A percentile compares a stretch with the other conserved stretches of the same genome.
phyloP scores from a whole-genome alignment of 2,329 filamentous ascomycete species.

The Sphaceloma murrayae region DNA sequence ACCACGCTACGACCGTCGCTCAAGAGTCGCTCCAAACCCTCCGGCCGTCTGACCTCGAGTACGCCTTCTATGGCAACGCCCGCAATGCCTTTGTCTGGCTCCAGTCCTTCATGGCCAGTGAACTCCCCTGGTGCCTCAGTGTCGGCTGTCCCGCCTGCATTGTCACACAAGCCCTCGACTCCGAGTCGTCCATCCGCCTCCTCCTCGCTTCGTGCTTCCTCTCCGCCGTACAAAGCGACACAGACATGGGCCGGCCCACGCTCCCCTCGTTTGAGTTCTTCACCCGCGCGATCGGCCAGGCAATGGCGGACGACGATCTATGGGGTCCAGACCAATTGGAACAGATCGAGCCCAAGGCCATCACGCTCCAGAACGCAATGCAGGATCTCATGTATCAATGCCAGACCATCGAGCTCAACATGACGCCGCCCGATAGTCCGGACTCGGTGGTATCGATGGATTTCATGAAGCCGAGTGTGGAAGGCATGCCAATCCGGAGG shows the following conservation, averaged over 20 bases:
- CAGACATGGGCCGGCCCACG: constrained; percentile 28
- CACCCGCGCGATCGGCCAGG: constrained; percentile 34
- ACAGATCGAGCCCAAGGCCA: constrained; percentile 36
- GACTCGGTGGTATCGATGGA: constrained; percentile 15
- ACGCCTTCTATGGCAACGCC: constrained; percentile 48
- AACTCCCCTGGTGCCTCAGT: constrained; percentile 47
- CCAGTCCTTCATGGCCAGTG: constrained; percentile 50
- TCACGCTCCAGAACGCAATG: constrained; percentile 35
- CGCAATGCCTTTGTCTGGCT: constrained; percentile 50
- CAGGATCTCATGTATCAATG: constrained; percentile 40
- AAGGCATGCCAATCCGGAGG: constrained; percentile 30
- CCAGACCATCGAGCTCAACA: constrained; percentile 30
- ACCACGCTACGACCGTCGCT: constrained; percentile 45
- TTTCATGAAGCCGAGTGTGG: constrained; percentile 17
- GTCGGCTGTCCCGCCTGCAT: constrained; percentile 46
- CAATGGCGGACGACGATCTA: constrained; percentile 35
- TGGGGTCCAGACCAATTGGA: constrained; percentile 37
- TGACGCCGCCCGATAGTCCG: constrained; percentile 19
- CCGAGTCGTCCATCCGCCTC: constrained; percentile 39
- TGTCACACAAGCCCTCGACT: constrained; percentile 36
- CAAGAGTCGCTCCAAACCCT: constrained; percentile 40
- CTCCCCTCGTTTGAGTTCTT: constrained; percentile 33
- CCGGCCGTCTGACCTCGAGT: constrained; percentile 45
- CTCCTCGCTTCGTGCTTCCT: constrained; percentile 41
- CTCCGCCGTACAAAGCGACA: constrained; percentile 33